These are phyloP conservation scores for Botryosphaeria dothidea DNA, from an alignment of 2,329 filamentous ascomycete species.

Conservation along the genomic window DNA sequence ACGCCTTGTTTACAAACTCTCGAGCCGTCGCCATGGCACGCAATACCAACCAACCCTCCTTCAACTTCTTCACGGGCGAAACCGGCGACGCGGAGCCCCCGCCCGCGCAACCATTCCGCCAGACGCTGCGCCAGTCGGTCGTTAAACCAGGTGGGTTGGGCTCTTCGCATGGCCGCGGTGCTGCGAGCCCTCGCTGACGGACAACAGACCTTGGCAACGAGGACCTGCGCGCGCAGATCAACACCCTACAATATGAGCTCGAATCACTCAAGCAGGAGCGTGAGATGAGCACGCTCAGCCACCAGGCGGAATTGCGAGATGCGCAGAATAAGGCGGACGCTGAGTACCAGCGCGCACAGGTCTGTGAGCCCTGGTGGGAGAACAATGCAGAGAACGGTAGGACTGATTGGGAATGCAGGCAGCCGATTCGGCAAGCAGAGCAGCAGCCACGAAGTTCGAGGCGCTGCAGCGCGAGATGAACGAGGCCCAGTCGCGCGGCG, in stretches of 20 bases:
- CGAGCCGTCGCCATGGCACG: slow-evolving; percentile 23
- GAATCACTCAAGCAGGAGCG: slow-evolving; percentile 86
- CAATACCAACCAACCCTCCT: slow-evolving; percentile 41
- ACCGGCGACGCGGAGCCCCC: slow-evolving; percentile 41
- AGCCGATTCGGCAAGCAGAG: slow-evolving; percentile 54
- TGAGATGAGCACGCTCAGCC: slow-evolving; percentile 74
- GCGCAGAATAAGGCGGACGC: slow-evolving; percentile 78
- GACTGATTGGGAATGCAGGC: slow-evolving; percentile 33
- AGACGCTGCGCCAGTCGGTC: slow-evolving; percentile 46
- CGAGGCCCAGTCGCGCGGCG: slow-evolving; percentile 53
- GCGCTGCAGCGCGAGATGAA: slow-evolving; percentile 55
- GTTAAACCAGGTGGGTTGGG: slow-evolving; percentile 31
- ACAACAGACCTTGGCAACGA: slow-evolving; percentile 58
- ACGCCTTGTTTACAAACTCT: slow-evolving; percentile 16
- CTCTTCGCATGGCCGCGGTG: too few species aligned
- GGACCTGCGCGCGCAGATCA: slow-evolving; percentile 85
- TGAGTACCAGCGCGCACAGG: slow-evolving; percentile 71
- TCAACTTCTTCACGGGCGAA: slow-evolving; percentile 51
- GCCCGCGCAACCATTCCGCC: slow-evolving; percentile 40
- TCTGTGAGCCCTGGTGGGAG: slow-evolving; percentile 26
- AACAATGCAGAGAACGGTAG: neutral
- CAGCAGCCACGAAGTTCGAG: slow-evolving; percentile 57
- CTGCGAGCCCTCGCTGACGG: slow-evolving; percentile 1
- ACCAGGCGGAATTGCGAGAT: slow-evolving; percentile 82
- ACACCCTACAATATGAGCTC: slow-evolving; percentile 83